A percentile compares a stretch with the other conserved stretches of the same genome.
Conservation (phyloP, 805 yeast genomes). For the Saturnispora dispora region DNA sequence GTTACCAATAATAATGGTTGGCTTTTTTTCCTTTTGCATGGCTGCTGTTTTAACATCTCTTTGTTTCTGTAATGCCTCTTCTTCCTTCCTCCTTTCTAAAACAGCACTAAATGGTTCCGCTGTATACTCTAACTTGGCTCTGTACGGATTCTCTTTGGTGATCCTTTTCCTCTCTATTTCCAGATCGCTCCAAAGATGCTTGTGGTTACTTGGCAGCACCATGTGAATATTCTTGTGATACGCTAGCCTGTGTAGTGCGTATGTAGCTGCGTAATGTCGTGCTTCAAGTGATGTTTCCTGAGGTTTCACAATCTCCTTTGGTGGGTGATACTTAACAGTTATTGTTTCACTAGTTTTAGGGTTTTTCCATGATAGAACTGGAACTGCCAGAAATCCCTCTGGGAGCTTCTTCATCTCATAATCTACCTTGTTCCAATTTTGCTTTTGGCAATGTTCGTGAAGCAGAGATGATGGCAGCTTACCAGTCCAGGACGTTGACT, state of each 20-base stretch:
- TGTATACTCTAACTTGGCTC: constrained; percentile 46
- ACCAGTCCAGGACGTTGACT: constrained; percentile 86
- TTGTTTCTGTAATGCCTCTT: constrained; percentile 39
- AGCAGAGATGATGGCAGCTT: constrained; percentile 80
- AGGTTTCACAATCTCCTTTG: constrained; percentile 42
- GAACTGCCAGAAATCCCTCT: constrained; percentile 57
- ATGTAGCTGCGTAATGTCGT: constrained; percentile 83
- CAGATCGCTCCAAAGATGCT: constrained; percentile 66
- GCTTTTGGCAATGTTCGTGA: constrained; percentile 80
- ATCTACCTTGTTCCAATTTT: constrained; percentile 80
- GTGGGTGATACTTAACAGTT: constrained; percentile 45
- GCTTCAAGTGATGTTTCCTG: constrained; percentile 85
- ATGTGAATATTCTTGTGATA: constrained; percentile 76
- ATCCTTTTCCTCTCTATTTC: constrained; percentile 50
- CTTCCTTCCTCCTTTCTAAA: constrained; percentile 44
- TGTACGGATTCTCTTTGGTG: constrained; percentile 35
- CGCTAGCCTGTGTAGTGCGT: constrained; percentile 70
- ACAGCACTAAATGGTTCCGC: constrained; percentile 70
- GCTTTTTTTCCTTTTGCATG: constrained; percentile 41
- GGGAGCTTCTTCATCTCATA: constrained; percentile 51
- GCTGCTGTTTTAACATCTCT: constrained; percentile 36
- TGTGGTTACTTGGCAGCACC: constrained; percentile 79
- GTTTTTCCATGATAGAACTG: constrained; percentile 58
- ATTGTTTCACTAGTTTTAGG: constrained; percentile 72
- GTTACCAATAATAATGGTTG: constrained; percentile 33